Evolutionary conservation across 371 early-diverging fungal genomes (phyloP).

Genomic region (Lichtheimia corymbifera): DNA sequence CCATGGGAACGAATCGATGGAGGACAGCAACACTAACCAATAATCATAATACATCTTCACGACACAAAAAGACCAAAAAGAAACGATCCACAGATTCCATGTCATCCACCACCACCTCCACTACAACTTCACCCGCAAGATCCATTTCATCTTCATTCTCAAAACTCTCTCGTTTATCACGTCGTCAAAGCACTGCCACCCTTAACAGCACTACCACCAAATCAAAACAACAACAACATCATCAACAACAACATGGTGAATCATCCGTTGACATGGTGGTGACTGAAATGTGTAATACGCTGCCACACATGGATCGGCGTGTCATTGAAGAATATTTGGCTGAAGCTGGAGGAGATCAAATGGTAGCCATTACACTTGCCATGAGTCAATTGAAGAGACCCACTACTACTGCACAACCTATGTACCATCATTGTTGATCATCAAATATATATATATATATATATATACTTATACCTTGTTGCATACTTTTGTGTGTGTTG

Average conservation of each 20-base stretch:
- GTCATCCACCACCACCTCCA: not conserved
- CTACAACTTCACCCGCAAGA: not conserved
- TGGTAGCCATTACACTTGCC: slow-evolving; percentile 45
- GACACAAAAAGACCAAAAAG: no score
- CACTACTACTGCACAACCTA: no score
- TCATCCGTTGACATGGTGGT: slow-evolving; percentile 13
- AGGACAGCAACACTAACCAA: no score
- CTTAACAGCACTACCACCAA: not conserved
- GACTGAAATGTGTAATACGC: slow-evolving; percentile 35
- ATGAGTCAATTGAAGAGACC: slow-evolving; percentile 34
- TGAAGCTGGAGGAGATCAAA: slow-evolving; percentile 42
- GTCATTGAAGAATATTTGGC: slow-evolving; percentile 37
- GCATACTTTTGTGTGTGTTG: no score
- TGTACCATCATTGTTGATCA: no score
- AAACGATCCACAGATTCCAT: not conserved
- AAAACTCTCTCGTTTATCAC: slow-evolving; percentile 4
- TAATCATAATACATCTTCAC: no score
- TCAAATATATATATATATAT: no score
- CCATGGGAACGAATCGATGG: no score
- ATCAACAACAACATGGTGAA: not conserved
- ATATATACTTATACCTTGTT: no score
- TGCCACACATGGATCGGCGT: slow-evolving; percentile 41
- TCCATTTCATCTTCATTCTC: slow-evolving; percentile 7
- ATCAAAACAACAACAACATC: not conserved
- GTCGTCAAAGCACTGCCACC: not conserved